Conservation (phyloP, 768 basidiomycete genomes). For the Melanogaster broomeanus region DNA sequence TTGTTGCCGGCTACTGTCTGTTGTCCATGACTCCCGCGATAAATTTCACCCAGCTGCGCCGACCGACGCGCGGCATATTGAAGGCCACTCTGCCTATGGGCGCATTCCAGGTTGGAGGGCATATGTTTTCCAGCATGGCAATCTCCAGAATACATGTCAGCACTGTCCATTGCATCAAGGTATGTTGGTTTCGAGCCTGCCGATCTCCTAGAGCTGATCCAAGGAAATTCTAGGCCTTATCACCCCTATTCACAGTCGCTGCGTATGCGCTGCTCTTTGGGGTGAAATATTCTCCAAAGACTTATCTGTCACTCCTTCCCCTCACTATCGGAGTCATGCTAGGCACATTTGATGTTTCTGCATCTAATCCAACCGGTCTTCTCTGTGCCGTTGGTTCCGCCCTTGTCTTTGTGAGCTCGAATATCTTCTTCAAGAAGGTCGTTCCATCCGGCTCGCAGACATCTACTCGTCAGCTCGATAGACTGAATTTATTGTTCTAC, state of each 20-base stretch:
- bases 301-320: conserved; percentile 92
- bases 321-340: conserved; percentile 97
- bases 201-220: conserved; percentile 1
- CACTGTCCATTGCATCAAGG: conserved; percentile 99
- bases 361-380: conserved; percentile 84
- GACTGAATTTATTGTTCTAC: conserved; percentile 93
- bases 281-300: conserved; percentile 89
- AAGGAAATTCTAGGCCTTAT: conserved; percentile 68
- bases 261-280: conserved; percentile 93
- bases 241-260: conserved; percentile 94
- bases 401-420: conserved; percentile 94
- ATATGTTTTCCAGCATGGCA: conserved; percentile 97
- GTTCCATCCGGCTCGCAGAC: conserved; percentile 67
- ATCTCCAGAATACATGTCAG: conserved; percentile 95
- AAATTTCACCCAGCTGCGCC: conserved; percentile 65
- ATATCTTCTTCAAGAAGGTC: conserved; percentile 99
- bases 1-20: conserved; percentile 85
- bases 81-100: conserved; percentile 91
- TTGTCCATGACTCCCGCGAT: conserved; percentile 78
- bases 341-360: conserved; percentile 90
- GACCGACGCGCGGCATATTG: conserved; percentile 73
- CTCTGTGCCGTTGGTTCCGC: conserved; percentile 97
- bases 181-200: conserved; percentile 33
- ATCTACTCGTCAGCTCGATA: conserved; percentile 83
- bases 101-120: conserved; percentile 95